phyloP scores from a whole-genome alignment of 495 filamentous ascomycete genomes.

The Neurospora pannonica region DNA sequence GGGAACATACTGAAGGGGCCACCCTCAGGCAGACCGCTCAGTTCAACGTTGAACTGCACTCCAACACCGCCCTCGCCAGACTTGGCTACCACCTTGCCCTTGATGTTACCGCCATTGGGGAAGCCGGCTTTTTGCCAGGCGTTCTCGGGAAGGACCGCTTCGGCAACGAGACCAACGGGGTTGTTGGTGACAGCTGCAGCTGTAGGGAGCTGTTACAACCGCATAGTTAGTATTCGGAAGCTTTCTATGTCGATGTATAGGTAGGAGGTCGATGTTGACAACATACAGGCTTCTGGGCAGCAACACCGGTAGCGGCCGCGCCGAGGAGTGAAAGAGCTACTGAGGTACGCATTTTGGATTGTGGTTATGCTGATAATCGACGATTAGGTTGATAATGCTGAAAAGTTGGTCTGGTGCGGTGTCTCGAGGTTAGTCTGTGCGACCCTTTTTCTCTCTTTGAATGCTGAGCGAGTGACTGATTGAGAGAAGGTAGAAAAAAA shows the following conservation, averaged over 20 bases:
- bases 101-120: conserved; percentile 45
- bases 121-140: conserved; percentile 36
- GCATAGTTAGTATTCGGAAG: conserved; percentile 11
- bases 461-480: not conserved
- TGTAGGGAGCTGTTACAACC: conserved; percentile 34
- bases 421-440: not conserved
- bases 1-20: conserved; percentile 61
- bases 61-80: conserved; percentile 50
- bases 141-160: conserved; percentile 48
- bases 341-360: conserved; percentile 2
- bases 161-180: conserved; percentile 47
- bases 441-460: not conserved
- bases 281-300: not conserved
- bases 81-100: conserved; percentile 51
- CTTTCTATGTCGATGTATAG: not conserved
- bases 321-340: not conserved
- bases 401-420: not conserved
- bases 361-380: not conserved
- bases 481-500: not conserved
- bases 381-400: not conserved
- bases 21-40: conserved; percentile 57
- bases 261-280: not conserved
- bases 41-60: conserved; percentile 48
- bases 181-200: conserved; percentile 54
- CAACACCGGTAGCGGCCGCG: not conserved